Evolutionary conservation across 2,329 filamentous ascomycete species (phyloP).

Genomic region (Trichophyton simii): DNA sequence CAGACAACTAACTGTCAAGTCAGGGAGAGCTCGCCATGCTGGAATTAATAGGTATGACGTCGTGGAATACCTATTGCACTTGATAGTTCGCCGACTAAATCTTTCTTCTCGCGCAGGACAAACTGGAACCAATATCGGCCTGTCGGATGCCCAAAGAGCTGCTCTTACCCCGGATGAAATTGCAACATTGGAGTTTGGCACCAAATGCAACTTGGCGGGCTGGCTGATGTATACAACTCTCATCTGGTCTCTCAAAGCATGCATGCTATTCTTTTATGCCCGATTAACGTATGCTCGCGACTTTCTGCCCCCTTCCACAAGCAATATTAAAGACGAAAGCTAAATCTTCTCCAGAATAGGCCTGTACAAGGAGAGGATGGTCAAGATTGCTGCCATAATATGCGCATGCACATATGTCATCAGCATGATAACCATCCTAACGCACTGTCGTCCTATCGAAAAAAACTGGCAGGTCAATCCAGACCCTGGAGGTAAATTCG

Average conservation of each 20-base stretch:
- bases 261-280: slow-evolving; percentile 34
- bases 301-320: background rate
- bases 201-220: slow-evolving; percentile 23
- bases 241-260: slow-evolving; percentile 34
- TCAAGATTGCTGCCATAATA: slow-evolving; percentile 24
- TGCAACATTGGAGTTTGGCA: slow-evolving; percentile 22
- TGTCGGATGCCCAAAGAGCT: slow-evolving; percentile 23
- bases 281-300: slow-evolving; percentile 29
- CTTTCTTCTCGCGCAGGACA: slow-evolving; percentile 18
- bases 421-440: slow-evolving; percentile 25
- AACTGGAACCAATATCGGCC: slow-evolving; percentile 30
- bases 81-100: background rate
- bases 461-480: slow-evolving; percentile 33
- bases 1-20: background rate
- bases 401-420: slow-evolving; percentile 24
- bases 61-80: background rate
- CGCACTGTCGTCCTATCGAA: slow-evolving; percentile 28
- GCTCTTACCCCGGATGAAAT: slow-evolving; percentile 22
- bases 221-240: slow-evolving; percentile 34
- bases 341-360: slow-evolving; percentile 18
- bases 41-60: slow-evolving; percentile 15
- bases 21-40: slow-evolving; percentile 15
- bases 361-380: slow-evolving; percentile 27
- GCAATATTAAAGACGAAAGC: background rate
- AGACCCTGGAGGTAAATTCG: slow-evolving; percentile 27